Base-by-base conservation (phyloP, 768 basidiomycete genomes). In the Goffeauzyma gilvescens region DNA sequence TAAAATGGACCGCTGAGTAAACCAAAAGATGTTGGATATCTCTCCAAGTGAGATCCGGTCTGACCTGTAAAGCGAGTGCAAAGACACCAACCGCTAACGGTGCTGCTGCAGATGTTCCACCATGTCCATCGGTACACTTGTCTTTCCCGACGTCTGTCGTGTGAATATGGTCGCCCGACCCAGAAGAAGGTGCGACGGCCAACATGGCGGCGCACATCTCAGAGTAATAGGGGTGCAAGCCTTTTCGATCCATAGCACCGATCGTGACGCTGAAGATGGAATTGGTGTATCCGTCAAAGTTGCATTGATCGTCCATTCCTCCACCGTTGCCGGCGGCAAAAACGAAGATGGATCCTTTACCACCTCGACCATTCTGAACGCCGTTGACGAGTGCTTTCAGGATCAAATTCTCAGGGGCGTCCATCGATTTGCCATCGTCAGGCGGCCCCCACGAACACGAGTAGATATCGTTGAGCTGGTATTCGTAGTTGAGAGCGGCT, bases 241-340 rank as follows among this genome's bases (percentile, higher is more conserved):
- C 90, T 58, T 83, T 82, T 61, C 79, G 75, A 55, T 96, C 93
- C 46, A 96, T 71, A 0, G 93, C 84, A n/a, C 86, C 78, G 22
- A 98, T 85, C 0, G 93, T 98, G 32, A 98, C 76, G 6, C 82
- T 84, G 65, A 84, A 95, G 45, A 96, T 89, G 55, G 81, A 84
- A 60, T 98, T 98, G 10, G 93, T 98, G 62, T 98, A 98, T 6
- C 93, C 93, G 53, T 96, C 90, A 57, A 98, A 96, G 62, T 98
- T 98, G 69, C 93, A 98, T 62, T 96, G 90, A 58, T 98, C 93
- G 14, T 81, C 84, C 42, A 72, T 71, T 6, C 72, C 72, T 23
- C 85, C 93, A 6, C 93, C 93, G 58, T 98, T 98, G 0, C 93
- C 93, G 41, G 84, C 87, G 4, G 93, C 93, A 57, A 96, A 98